These are phyloP conservation scores for Ganoderma resinaceum DNA, from an alignment of 1,284 basidiomycete genomes.

Conservation along the genomic window DNA sequence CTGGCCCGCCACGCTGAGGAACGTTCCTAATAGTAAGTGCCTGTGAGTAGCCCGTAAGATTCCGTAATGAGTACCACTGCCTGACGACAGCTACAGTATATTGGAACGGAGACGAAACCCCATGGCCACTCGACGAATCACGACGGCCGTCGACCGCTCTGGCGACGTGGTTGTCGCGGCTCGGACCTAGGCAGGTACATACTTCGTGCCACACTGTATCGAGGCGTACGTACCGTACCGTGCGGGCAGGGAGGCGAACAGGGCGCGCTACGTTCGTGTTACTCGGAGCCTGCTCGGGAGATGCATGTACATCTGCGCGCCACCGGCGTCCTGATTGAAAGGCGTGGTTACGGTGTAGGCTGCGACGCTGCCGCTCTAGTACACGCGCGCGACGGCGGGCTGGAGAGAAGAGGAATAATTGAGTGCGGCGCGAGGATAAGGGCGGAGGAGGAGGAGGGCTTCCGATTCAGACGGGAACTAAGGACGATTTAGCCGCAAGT, in stretches of 20 bases:
- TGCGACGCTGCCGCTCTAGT: not conserved
- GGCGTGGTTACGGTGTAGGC: not conserved
- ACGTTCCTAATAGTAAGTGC: not conserved
- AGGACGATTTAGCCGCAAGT: not conserved
- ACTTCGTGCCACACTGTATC: not conserved
- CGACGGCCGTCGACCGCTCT: not conserved
- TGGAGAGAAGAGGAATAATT: not conserved
- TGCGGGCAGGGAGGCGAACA: not conserved
- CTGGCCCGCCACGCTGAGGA: not conserved
- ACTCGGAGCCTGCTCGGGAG: not conserved
- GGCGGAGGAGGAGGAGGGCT: not conserved
- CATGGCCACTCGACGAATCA: not conserved
- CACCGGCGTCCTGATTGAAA: slow-evolving; percentile 1
- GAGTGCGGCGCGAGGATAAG: not conserved
- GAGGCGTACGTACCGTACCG: not conserved
- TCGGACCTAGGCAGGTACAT: not conserved
- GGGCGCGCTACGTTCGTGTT: not conserved
- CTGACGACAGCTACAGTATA: not conserved
- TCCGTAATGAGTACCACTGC: not conserved
- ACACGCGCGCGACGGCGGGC: not conserved
- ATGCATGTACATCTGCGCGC: not conserved
- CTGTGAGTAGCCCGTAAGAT: not conserved
- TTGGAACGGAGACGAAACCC: not conserved
- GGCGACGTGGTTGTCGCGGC: not conserved
- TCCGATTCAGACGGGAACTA: not conserved